phyloP scores from a whole-genome alignment of 148 eudicot genomes.

The Fallopia convolvulus region DNA sequence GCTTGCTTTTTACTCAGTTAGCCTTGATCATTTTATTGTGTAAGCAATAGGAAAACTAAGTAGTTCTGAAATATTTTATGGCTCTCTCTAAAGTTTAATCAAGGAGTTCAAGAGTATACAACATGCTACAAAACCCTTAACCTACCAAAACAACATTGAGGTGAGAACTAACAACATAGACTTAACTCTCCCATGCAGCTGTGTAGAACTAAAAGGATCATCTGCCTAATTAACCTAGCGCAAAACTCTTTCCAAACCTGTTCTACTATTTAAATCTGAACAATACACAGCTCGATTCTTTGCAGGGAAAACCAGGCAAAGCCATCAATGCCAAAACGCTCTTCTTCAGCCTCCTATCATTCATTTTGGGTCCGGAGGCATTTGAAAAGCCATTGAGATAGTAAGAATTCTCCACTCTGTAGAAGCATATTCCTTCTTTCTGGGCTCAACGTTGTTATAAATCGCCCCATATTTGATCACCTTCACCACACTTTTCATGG shows the following conservation, averaged over 20 bases:
- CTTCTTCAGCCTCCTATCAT: neutral
- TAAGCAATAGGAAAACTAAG: too few species aligned
- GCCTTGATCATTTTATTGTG: too few species aligned
- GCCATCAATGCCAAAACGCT: neutral
- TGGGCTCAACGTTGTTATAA: conserved; percentile 19
- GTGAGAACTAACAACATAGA: neutral
- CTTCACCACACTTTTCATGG: conserved; percentile 67
- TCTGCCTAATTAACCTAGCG: neutral
- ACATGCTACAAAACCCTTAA: neutral
- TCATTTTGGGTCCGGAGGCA: neutral
- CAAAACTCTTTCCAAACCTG: neutral
- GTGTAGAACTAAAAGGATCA: neutral
- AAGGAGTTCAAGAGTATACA: neutral
- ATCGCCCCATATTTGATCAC: conserved; percentile 54
- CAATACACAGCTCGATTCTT: neutral
- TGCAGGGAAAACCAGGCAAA: neutral
- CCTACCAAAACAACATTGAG: neutral
- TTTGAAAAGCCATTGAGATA: neutral
- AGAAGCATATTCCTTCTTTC: neutral
- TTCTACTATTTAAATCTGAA: neutral
- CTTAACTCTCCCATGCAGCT: neutral
- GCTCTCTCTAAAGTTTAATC: too few species aligned
- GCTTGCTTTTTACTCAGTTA: too few species aligned
- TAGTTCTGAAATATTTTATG: too few species aligned
- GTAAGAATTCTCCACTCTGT: neutral